A percentile compares a stretch with the other conserved stretches of the same genome.
Evolutionary conservation across 2,329 filamentous ascomycete species (phyloP).

Genomic region (Dactylellina haptotyla): DNA sequence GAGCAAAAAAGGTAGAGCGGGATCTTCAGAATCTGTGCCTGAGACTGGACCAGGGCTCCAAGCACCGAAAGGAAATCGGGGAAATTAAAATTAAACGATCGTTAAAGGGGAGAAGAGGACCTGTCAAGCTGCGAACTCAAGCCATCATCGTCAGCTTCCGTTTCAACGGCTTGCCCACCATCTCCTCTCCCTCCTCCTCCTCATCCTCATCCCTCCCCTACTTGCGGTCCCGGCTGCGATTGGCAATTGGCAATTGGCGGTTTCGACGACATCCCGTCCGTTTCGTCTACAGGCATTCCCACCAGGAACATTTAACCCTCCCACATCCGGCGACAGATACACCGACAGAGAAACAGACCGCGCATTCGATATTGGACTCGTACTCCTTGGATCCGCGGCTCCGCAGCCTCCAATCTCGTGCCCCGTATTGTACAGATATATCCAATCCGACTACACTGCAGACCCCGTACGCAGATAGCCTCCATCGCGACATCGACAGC

Average conservation of each 20-base stretch:
- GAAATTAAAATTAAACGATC: slow-evolving; percentile 55
- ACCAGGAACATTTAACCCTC: too few relatives aligned
- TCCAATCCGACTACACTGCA: background rate
- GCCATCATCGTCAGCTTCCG: slow-evolving; percentile 4
- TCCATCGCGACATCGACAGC: too few relatives aligned
- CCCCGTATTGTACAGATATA: background rate
- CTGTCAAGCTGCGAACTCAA: slow-evolving; percentile 31
- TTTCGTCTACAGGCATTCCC: too few relatives aligned
- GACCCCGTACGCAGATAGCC: background rate
- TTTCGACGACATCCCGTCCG: background rate
- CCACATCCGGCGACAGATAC: too few relatives aligned
- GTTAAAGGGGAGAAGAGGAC: slow-evolving; percentile 36
- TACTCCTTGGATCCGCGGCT: slow-evolving; percentile 4
- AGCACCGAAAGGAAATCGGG: slow-evolving; percentile 34
- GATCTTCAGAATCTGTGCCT: slow-evolving; percentile 43
- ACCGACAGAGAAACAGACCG: too few relatives aligned
- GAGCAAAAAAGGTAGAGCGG: slow-evolving; percentile 12
- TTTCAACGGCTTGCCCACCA: background rate
- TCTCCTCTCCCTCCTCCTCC: background rate
- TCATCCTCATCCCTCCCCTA: background rate
- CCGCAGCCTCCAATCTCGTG: background rate
- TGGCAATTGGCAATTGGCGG: background rate
- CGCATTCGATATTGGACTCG: background rate
- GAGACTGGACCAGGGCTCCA: slow-evolving; percentile 4
- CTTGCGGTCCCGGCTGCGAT: background rate